Evolutionary conservation across 805 yeast species (phyloP).

Genomic region (Barnettozyma populi): DNA sequence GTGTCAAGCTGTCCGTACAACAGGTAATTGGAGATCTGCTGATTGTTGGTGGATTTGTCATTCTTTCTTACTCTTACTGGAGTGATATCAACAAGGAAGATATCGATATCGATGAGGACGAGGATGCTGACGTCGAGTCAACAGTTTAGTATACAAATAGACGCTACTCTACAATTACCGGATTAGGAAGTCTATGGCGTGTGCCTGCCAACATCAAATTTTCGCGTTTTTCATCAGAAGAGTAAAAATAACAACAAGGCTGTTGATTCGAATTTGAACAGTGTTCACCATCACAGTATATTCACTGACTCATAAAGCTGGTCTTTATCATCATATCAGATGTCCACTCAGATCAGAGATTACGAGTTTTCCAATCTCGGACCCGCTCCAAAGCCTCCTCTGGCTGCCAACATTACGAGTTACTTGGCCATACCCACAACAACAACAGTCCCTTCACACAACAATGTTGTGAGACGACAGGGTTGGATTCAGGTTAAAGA

Average conservation of each 20-base stretch:
- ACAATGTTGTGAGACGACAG: conserved; percentile 31
- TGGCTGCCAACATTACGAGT: conserved; percentile 3
- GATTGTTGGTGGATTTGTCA: conserved; percentile 62
- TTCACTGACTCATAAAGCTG: conserved; percentile 5
- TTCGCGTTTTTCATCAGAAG: conserved; percentile 1
- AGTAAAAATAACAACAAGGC: not conserved
- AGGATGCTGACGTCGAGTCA: conserved; percentile 14
- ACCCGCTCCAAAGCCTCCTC: conserved; percentile 51
- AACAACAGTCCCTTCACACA: conserved; percentile 4
- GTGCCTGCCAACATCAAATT: not conserved
- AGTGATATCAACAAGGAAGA: conserved; percentile 47
- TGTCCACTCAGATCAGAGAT: conserved; percentile 35
- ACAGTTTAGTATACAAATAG: not conserved
- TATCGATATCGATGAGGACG: conserved; percentile 31
- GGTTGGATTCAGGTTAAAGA: conserved; percentile 95
- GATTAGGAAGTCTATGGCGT: not conserved
- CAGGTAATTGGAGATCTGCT: conserved; percentile 67
- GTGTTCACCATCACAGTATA: no score
- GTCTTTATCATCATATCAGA: conserved; percentile 5
- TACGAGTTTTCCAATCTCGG: conserved; percentile 49
- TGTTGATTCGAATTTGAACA: not conserved
- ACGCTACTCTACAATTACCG: not conserved
- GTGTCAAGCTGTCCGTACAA: conserved; percentile 44
- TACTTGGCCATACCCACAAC: conserved; percentile 19
- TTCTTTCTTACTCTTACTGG: conserved; percentile 65